Evolutionary conservation across 139 green algal genomes (phyloP).

Genomic region (Astrephomene gubernaculifera): DNA sequence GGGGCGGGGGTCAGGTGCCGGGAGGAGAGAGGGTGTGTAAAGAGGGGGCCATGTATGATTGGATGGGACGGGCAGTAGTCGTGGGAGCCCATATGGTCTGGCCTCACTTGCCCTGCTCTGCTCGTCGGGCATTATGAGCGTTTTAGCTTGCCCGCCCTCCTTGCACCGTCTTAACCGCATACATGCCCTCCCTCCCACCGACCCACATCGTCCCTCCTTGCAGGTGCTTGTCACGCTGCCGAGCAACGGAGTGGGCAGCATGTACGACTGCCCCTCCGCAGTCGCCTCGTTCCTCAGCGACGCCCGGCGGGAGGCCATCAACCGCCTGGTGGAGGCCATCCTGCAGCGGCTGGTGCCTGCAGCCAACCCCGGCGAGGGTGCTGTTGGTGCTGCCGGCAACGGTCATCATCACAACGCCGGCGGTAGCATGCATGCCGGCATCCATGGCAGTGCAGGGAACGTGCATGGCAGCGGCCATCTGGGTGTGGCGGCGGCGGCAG

Average conservation of each 20-base stretch:
- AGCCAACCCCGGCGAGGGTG: too few relatives aligned
- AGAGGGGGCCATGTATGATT: too few relatives aligned
- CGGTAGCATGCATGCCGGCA: too few relatives aligned
- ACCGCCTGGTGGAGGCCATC: constrained; percentile 22
- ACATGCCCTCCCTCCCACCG: neutral
- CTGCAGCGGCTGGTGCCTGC: neutral
- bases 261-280: neutral
- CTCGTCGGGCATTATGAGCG: neutral
- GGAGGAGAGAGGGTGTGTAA: neutral
- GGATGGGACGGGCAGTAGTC: neutral
- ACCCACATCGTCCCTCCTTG: neutral
- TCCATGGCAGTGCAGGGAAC: too few relatives aligned
- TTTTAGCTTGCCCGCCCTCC: neutral
- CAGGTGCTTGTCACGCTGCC: constrained; percentile 36
- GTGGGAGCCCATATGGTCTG: neutral
- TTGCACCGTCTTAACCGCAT: neutral
- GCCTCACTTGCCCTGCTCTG: neutral
- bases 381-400: too few relatives aligned
- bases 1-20: neutral
- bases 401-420: too few relatives aligned
- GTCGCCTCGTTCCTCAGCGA: constrained; percentile 11
- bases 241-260: neutral
- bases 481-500: too few relatives aligned
- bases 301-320: constrained; percentile 20
- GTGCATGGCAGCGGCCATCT: too few relatives aligned